A percentile compares a stretch with the other conserved stretches of the same genome.
phyloP scores from a whole-genome alignment of 192 early-diverging fungal species.

The Nowakowskiella sp. region DNA sequence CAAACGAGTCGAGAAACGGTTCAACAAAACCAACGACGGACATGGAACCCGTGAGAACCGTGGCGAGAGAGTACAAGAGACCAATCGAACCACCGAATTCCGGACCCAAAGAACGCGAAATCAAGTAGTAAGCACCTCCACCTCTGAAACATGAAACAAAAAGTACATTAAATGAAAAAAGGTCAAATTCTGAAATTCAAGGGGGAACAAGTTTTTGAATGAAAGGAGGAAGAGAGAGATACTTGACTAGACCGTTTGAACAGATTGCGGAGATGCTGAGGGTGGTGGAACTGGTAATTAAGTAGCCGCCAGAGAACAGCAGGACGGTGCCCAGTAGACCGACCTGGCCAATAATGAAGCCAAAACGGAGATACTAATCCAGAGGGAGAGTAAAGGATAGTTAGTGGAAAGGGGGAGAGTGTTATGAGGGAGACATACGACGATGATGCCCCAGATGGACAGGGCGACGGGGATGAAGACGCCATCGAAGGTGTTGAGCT shows the following conservation, averaged over 20 bases:
- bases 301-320: conserved; percentile 51
- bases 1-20: conserved; percentile 55
- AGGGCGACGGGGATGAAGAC: conserved; percentile 63
- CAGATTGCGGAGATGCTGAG: conserved; percentile 61
- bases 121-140: conserved; percentile 63
- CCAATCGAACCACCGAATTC: conserved; percentile 70
- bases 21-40: conserved; percentile 61
- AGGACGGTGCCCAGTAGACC: conserved; percentile 53
- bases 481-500: conserved; percentile 61
- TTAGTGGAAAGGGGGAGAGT: no score
- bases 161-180: no score
- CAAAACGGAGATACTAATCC: conserved; percentile 66
- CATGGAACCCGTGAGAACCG: conserved; percentile 50
- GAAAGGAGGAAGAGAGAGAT: no score
- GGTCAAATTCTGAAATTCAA: no score
- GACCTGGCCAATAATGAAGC: conserved; percentile 55
- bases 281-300: conserved; percentile 55
- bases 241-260: conserved; percentile 59
- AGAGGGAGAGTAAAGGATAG: no score
- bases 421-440: no score
- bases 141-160: no score
- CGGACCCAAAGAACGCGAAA: conserved; percentile 57
- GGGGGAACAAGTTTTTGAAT: no score
- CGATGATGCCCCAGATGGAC: conserved; percentile 55
- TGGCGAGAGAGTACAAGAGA: conserved; percentile 52